These are phyloP conservation scores for Paraphaeosphaeria minitans DNA, from an alignment of 2,329 filamentous ascomycete genomes.

Conservation along the genomic window DNA sequence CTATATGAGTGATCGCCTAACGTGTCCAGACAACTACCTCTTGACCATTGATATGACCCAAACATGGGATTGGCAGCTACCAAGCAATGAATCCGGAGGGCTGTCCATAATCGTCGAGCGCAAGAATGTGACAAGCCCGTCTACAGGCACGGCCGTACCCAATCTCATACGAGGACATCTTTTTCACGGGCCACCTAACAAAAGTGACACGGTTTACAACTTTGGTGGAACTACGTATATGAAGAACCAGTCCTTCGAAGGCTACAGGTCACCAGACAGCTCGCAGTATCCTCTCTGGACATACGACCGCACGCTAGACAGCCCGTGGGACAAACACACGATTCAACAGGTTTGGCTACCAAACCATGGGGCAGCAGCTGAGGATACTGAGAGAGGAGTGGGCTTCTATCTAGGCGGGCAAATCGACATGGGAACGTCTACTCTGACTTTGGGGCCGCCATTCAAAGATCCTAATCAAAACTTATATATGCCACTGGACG, in stretches of 20 bases:
- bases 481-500: conserved; percentile 35
- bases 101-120: conserved; percentile 17
- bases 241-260: conserved; percentile 24
- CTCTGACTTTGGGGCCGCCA: conserved; percentile 15
- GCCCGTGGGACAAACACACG: conserved; percentile 26
- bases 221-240: conserved; percentile 31
- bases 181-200: conserved; percentile 28
- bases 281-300: conserved; percentile 29
- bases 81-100: conserved; percentile 7
- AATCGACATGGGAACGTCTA: conserved; percentile 44
- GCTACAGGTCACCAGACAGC: conserved; percentile 18
- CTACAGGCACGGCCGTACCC: conserved; percentile 24
- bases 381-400: conserved; percentile 44
- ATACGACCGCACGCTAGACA: conserved; percentile 15
- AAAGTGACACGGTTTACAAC: conserved; percentile 15
- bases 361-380: conserved; percentile 46
- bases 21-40: conserved; percentile 24
- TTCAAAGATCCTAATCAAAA: conserved; percentile 18
- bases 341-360: conserved; percentile 31
- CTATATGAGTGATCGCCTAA: conserved; percentile 4
- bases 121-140: conserved; percentile 27
- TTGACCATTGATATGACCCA: conserved; percentile 23
- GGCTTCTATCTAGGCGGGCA: conserved; percentile 50
- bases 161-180: conserved; percentile 30
- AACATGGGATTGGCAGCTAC: conserved; percentile 31